Percentiles rank a stretch among this genome's conserved stretches.
These are phyloP conservation scores for Polymyxa betae DNA, from an alignment of 208 protist genomes.

Conservation along the genomic window DNA sequence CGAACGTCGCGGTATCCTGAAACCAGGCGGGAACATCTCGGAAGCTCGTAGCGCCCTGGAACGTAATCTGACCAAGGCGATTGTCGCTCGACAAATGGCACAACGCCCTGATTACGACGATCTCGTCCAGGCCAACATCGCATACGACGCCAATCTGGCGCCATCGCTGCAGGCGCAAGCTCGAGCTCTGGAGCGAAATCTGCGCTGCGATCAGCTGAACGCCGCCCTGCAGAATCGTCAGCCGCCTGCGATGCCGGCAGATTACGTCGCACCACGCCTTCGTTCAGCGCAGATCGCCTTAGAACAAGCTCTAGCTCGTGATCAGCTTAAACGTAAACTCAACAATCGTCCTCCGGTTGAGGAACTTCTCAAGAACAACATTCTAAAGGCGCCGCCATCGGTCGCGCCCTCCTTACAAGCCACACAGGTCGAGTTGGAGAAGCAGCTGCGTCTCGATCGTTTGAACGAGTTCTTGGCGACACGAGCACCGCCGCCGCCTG, in stretches of 20 bases:
- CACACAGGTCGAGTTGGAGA: conserved; percentile 20
- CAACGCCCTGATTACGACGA: conserved; percentile 21
- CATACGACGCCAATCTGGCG: not conserved
- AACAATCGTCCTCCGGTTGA: not conserved
- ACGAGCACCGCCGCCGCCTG: not conserved
- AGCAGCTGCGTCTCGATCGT: not conserved
- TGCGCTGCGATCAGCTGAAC: not conserved
- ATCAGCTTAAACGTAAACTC: conserved; percentile 21
- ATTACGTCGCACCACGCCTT: conserved; percentile 10
- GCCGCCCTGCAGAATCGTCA: conserved; percentile 14
- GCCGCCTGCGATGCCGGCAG: not conserved
- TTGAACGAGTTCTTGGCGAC: conserved; percentile 35
- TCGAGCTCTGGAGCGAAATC: not conserved
- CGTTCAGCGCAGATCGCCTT: conserved; percentile 29
- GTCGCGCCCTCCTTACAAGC: conserved; percentile 15
- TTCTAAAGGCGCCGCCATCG: conserved; percentile 15
- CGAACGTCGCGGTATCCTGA: conserved; percentile 48
- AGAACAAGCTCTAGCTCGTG: not conserved
- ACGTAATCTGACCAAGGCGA: not conserved
- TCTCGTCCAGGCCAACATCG: conserved; percentile 46
- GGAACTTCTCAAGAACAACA: not conserved
- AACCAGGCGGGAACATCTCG: not conserved
- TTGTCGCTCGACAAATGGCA: not conserved
- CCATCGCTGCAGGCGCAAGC: conserved; percentile 21
- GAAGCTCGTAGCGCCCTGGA: not conserved